These are phyloP conservation scores for Arabidopsis lyrata DNA, from an alignment of 441 rosid genomes.

Conservation along the genomic window DNA sequence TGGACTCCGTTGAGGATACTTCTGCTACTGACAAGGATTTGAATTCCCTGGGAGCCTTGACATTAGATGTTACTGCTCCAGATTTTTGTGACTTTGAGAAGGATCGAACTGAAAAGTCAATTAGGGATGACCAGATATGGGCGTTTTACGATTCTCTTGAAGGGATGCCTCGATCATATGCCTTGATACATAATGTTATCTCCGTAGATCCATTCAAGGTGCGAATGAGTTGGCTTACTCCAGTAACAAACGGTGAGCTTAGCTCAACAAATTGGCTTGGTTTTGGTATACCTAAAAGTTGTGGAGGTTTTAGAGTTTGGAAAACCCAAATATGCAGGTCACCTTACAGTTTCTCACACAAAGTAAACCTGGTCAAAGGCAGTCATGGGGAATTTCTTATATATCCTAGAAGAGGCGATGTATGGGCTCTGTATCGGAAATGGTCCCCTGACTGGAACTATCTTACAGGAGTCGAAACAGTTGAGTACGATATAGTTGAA, in stretches of 20 bases:
- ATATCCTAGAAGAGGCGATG: constrained; percentile 69
- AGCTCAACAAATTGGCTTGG: constrained; percentile 63
- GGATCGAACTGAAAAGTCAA: constrained; percentile 59
- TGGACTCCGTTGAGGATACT: constrained; percentile 39
- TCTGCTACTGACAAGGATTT: constrained; percentile 41
- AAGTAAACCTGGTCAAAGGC: constrained; percentile 55
- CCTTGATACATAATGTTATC: constrained; percentile 57
- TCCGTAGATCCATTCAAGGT: constrained; percentile 62
- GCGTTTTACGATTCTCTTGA: constrained; percentile 63
- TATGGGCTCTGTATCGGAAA: constrained; percentile 68
- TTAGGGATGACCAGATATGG: constrained; percentile 59
- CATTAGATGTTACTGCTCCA: constrained; percentile 71
- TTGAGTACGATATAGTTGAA: constrained; percentile 65
- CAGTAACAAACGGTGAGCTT: constrained; percentile 53
- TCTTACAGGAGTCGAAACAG: constrained; percentile 48
- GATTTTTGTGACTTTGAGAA: constrained; percentile 73
- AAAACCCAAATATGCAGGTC: constrained; percentile 52
- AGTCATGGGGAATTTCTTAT: constrained; percentile 50
- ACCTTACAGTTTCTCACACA: constrained; percentile 66
- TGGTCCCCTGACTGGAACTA: constrained; percentile 76
- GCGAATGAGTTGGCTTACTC: constrained; percentile 56
- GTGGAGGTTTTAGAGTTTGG: constrained; percentile 66
- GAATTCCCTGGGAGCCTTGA: constrained; percentile 51
- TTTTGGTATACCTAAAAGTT: constrained; percentile 62
- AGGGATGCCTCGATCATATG: constrained; percentile 70